These are phyloP conservation scores for Sporothrix variecibatus DNA, from an alignment of 2,329 filamentous ascomycete species.

Conservation along the genomic window DNA sequence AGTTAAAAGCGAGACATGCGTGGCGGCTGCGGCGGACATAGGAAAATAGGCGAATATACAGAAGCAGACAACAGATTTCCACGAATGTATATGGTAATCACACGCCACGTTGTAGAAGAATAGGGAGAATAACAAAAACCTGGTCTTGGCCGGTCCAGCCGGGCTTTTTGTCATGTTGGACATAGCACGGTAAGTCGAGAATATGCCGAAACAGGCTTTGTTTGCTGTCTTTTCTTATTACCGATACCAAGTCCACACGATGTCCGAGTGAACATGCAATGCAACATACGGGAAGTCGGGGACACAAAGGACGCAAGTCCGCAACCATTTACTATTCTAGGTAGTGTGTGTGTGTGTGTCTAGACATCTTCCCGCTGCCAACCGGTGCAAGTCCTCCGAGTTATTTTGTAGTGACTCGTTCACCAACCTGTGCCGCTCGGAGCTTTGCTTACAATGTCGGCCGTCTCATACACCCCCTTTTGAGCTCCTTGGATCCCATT, in stretches of 20 bases:
- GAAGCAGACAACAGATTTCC: background rate
- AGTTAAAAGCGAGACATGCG: background rate
- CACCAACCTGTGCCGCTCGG: background rate
- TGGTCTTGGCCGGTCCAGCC: background rate
- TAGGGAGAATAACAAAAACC: background rate
- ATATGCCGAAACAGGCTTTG: background rate
- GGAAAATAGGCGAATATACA: background rate
- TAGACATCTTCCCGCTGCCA: background rate
- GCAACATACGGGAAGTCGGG: background rate
- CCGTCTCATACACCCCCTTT: background rate
- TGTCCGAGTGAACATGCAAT: background rate
- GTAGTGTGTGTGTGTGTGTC: no score
- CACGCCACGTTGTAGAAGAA: background rate
- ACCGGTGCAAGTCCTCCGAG: background rate
- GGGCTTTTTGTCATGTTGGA: background rate
- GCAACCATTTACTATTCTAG: background rate
- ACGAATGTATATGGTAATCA: background rate
- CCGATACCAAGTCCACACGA: background rate
- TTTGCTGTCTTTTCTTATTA: background rate
- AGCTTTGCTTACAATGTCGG: background rate
- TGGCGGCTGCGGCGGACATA: background rate
- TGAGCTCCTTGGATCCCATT: background rate
- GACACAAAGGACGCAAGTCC: background rate
- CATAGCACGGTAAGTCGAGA: background rate
- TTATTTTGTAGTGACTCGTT: background rate